A percentile compares a stretch with the other conserved stretches of the same genome.
Conservation (phyloP, 208 protist species). For the Trypanosoma conorhini region DNA sequence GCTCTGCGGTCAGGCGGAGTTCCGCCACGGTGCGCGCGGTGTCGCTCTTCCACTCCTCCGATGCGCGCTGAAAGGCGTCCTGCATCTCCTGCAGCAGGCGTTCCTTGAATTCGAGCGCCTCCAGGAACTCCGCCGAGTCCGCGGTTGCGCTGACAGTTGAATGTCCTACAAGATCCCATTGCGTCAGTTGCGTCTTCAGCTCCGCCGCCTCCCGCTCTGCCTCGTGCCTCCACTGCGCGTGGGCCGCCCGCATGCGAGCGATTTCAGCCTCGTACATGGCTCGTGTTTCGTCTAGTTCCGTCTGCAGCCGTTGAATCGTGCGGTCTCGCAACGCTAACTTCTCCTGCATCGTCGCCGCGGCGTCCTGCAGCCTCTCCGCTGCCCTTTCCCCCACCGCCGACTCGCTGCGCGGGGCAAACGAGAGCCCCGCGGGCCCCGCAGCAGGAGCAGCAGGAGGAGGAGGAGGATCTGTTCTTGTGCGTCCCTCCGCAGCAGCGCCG, state of each 20-base stretch:
- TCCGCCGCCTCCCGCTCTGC: slow-evolving; percentile 5
- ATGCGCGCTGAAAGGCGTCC: slow-evolving; percentile 16
- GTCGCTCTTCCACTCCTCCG: slow-evolving; percentile 14
- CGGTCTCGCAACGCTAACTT: slow-evolving; percentile 5
- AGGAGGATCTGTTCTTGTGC: not conserved
- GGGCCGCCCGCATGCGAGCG: slow-evolving; percentile 4
- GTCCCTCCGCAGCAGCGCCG: not conserved
- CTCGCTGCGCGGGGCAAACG: not conserved
- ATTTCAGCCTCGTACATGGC: slow-evolving; percentile 13
- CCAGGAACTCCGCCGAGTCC: slow-evolving; percentile 3
- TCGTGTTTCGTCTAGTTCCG: slow-evolving; percentile 12
- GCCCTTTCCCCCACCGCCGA: not conserved
- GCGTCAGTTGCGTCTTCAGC: slow-evolving; percentile 1
- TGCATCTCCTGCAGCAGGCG: slow-evolving; percentile 16
- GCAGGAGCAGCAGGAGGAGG: not conserved
- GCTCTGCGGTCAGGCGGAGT: not conserved
- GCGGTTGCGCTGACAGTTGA: not conserved
- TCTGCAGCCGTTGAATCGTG: slow-evolving; percentile 18
- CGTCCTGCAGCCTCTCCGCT: not conserved
- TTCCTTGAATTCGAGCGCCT: slow-evolving; percentile 21
- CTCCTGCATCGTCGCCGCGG: slow-evolving; percentile 8
- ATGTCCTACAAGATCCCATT: not conserved
- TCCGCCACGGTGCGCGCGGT: slow-evolving; percentile 5
- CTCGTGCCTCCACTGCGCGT: slow-evolving; percentile 5
- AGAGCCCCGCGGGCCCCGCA: not conserved